Percentiles rank a stretch among this genome's conserved stretches.
These are phyloP conservation scores for Aspergillus pseudoglaucus DNA, from an alignment of 2,329 filamentous ascomycete species.

Conservation along the genomic window DNA sequence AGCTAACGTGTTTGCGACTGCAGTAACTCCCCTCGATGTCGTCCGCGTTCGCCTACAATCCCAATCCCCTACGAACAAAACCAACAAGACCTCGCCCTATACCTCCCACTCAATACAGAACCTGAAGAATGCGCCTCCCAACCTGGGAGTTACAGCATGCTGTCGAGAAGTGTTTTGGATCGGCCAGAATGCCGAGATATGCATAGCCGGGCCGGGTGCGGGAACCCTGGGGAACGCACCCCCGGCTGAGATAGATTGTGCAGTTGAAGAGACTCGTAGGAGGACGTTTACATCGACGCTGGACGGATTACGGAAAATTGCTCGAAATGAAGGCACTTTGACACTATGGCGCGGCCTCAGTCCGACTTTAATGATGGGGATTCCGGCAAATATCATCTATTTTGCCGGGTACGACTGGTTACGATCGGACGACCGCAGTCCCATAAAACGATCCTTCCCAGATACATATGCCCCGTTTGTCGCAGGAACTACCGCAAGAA, in stretches of 20 bases:
- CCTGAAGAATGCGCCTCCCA: constrained; percentile 67
- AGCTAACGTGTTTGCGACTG: neutral
- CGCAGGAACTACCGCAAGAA: constrained; percentile 70
- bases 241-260: constrained; percentile 59
- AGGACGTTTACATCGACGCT: constrained; percentile 83
- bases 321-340: constrained; percentile 77
- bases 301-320: constrained; percentile 89
- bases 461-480: constrained; percentile 73
- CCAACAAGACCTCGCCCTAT: constrained; percentile 50
- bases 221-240: constrained; percentile 36
- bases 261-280: constrained; percentile 77
- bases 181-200: constrained; percentile 74
- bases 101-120: constrained; percentile 44
- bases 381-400: constrained; percentile 96
- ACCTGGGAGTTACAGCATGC: constrained; percentile 87
- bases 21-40: constrained; percentile 92
- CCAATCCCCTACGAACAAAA: constrained; percentile 55
- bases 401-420: constrained; percentile 98
- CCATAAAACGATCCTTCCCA: constrained; percentile 56
- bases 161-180: constrained; percentile 97
- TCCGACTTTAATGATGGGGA: constrained; percentile 88
- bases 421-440: constrained; percentile 65
- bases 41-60: constrained; percentile 92
- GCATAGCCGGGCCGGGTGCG: constrained; percentile 55
- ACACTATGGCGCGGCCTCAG: constrained; percentile 90